Base-by-base conservation (phyloP, 352 stramenopile species). In the Phytopythium mirpurense region DNA sequence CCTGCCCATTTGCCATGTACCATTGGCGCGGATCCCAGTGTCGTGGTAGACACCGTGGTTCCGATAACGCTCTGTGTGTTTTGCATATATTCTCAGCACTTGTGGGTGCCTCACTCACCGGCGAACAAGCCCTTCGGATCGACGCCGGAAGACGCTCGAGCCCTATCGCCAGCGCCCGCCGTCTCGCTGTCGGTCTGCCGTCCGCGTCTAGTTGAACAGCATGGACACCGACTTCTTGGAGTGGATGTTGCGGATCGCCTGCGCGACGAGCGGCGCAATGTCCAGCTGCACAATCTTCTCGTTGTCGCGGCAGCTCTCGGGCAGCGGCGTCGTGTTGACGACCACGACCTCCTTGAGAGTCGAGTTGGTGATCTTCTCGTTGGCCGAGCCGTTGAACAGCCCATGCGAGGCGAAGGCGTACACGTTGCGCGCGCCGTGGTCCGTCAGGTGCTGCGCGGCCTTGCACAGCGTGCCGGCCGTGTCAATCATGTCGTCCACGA, bases 401-500 rank as follows among this genome's bases (percentile, higher is more conserved):
- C 97, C 97, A 75, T 99, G 97, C 46, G 94, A 98, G 21, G 97
- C 97, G 73, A 99, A 99, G 19, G 97, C 96, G 78, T 99, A 99
- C 54, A 99, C 97, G 59, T 98, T 95, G 48, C 94, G 88, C 12
- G 96, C 96, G 35, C 97, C 97, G 57, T 98, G 93, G 59, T 96
- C 90, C 19, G 87, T 78, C 47, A 99, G 72, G 60, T 99, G 95
- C 72, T 99, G 95, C 42, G 97, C 96, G 37, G 96, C 97, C 74
- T 99, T 98, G 74, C 96, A 99, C 18, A 99, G 69, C 35, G 97
- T 99, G 54, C 97, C 97, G 37, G 97, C 97, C 40, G 97, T 99
- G 78, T 99, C 97, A 66, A 99, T 99, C 97, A 99, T 99, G 74
- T 99, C 97, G 71, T 99, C 97, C 18, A 99, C 97, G 59, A 99